These are phyloP conservation scores for Sporothrix schenckii DNA, from an alignment of 2,329 filamentous ascomycete species.

Conservation along the genomic window DNA sequence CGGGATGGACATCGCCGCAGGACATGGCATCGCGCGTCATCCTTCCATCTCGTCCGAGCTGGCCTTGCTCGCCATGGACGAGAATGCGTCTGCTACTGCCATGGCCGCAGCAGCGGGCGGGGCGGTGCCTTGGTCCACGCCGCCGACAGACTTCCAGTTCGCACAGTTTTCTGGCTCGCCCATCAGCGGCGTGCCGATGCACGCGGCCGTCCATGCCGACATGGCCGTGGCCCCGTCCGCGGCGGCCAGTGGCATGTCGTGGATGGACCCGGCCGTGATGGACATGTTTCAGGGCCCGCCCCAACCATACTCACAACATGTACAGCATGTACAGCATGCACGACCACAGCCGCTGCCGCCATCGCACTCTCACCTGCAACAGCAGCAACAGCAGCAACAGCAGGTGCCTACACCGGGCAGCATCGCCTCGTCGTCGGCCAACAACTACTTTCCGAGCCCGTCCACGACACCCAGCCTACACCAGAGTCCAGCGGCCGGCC, in stretches of 20 bases:
- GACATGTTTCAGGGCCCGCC: constrained; percentile 39
- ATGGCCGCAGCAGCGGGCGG: constrained; percentile 36
- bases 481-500: constrained; percentile 39
- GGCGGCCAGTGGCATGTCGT: constrained; percentile 31
- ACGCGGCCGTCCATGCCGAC: constrained; percentile 47
- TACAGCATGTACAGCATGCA: too few species aligned
- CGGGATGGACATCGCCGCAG: constrained; percentile 40
- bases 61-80: constrained; percentile 42
- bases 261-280: constrained; percentile 31
- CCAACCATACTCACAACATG: neutral
- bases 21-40: constrained; percentile 41
- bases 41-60: constrained; percentile 45
- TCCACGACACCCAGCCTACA: constrained; percentile 45
- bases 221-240: constrained; percentile 42
- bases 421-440: constrained; percentile 37
- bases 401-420: constrained; percentile 45
- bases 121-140: constrained; percentile 49
- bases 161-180: constrained; percentile 39
- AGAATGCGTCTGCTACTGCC: constrained; percentile 27
- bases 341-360: neutral
- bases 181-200: constrained; percentile 38
- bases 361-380: neutral
- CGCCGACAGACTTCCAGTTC: constrained; percentile 46
- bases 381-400: constrained; percentile 31
- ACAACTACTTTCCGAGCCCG: constrained; percentile 48